Evolutionary conservation across 257 asterid species (phyloP), one percentile per base, ranked within the genome.

Genomic region (Sherardia arvensis): DNA sequence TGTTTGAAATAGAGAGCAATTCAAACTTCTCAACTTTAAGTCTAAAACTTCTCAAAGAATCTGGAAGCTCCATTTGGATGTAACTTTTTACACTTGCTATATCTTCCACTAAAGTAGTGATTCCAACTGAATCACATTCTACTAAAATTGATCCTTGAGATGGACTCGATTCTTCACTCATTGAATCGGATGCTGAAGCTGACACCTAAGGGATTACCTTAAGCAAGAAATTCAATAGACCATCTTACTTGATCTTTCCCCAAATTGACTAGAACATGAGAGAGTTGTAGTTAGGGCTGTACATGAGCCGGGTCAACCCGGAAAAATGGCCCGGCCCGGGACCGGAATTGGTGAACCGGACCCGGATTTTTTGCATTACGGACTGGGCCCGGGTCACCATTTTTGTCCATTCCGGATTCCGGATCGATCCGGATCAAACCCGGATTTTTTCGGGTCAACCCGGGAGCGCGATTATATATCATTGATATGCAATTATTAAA

Each of bases 21-120:
- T 84, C 87, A 70, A 93, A 83, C 61, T 83, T 87, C 69, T 74
- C 74, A 70, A 87, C 73, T 74, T 85, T 78, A 25, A 93, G 90
- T 59, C 79, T 79, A 66, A 93, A 74, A 64, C 80, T 62, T 74
- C 65, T 77, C 99, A 97, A 93, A 79, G 87, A 87, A 73, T 96
- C 91, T 47, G 94, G 87, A 69, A 93, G 90, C 82, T 87, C 99
- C 33, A 79, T 72, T 72, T 73, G 82, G 61, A 76, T 62, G 51
- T 88, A 74, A 65, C 80, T 72, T 66, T 73, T 78, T 17, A 66
- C 71, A 68, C 77, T 80, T 74, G 78, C 77, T 47, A 62, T 72
- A 14, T 74, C 83, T 67, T 90, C 89, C 71, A 70, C 54, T 30
- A 66, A 70, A 59, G 85, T 40, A 49, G 79, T 71, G 72, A 90